Conservation (phyloP, 805 yeast species). For the Brettanomyces sp. region DNA sequence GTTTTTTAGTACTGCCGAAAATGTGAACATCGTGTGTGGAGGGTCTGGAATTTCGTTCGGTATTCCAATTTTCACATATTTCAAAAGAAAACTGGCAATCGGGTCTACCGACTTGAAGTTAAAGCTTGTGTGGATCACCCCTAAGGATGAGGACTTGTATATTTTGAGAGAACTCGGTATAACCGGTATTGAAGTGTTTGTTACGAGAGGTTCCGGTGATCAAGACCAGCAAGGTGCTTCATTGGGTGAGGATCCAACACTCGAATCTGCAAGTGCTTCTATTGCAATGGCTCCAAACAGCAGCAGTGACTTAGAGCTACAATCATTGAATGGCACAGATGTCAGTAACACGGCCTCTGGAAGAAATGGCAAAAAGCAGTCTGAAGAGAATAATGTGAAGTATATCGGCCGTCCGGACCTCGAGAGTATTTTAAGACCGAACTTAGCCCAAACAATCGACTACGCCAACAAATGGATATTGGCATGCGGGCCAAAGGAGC, state of each 20-base stretch:
- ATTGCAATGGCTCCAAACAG: background rate
- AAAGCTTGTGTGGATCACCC: slow-evolving; percentile 46
- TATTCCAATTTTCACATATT: slow-evolving; percentile 38
- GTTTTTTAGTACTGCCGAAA: slow-evolving; percentile 39
- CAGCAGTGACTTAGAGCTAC: background rate
- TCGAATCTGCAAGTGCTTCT: background rate
- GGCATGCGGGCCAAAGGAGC: slow-evolving; percentile 47
- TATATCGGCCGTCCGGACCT: slow-evolving; percentile 33
- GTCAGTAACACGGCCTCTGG: background rate
- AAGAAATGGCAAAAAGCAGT: background rate
- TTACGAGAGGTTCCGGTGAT: slow-evolving; percentile 20
- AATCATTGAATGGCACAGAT: background rate
- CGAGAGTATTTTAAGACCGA: slow-evolving; percentile 20
- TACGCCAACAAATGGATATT: slow-evolving; percentile 40
- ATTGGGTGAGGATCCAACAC: slow-evolving; percentile 1
- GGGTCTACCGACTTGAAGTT: slow-evolving; percentile 23
- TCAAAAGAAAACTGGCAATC: slow-evolving; percentile 18
- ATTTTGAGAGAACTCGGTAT: slow-evolving; percentile 31
- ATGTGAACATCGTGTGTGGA: slow-evolving; percentile 51
- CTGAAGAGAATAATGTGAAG: background rate
- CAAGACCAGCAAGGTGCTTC: background rate
- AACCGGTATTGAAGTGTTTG: slow-evolving; percentile 28
- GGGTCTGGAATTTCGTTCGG: slow-evolving; percentile 70
- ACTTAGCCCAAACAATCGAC: slow-evolving; percentile 22
- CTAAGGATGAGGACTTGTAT: slow-evolving; percentile 36